Evolutionary conservation across 345 rosid species (phyloP).

Genomic region (Citrus glauca): DNA sequence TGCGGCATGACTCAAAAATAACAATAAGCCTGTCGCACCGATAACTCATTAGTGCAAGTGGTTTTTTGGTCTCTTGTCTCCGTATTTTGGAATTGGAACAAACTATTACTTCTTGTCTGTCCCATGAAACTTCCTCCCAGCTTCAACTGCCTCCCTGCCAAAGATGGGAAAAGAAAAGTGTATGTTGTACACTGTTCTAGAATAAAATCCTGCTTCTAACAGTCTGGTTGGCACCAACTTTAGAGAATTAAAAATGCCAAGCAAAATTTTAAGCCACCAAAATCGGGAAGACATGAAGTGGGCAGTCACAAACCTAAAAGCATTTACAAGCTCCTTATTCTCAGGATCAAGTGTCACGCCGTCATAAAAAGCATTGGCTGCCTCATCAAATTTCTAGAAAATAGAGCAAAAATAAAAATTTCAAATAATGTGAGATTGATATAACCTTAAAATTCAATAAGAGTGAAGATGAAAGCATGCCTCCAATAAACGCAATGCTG

Average conservation of each 20-base stretch:
- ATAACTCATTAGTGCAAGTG: neutral
- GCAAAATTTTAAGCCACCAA: neutral
- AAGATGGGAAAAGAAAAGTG: neutral
- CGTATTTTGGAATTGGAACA: neutral
- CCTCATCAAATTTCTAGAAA: conserved; percentile 72
- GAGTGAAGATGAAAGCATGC: conserved; percentile 22
- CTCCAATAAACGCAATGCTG: conserved; percentile 76
- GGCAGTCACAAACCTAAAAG: conserved; percentile 58
- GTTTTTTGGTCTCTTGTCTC: neutral
- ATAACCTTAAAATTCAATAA: neutral
- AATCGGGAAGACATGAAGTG: neutral
- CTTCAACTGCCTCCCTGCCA: conserved; percentile 80
- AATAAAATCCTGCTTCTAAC: neutral
- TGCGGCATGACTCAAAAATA: neutral
- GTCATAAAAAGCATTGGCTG: conserved; percentile 79
- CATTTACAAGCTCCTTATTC: conserved; percentile 58
- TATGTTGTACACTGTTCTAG: neutral
- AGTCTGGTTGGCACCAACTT: neutral
- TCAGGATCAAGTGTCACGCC: conserved; percentile 79
- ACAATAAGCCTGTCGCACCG: neutral
- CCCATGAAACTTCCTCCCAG: conserved; percentile 67
- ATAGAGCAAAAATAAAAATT: conserved; percentile 7
- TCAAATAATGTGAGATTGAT: neutral
- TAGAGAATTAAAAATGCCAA: neutral
- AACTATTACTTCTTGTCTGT: conserved; percentile 33